Percentiles rank a stretch among this genome's conserved stretches.
phyloP scores from a whole-genome alignment of 2,329 filamentous ascomycete species.

The Dactylellina cionopaga region DNA sequence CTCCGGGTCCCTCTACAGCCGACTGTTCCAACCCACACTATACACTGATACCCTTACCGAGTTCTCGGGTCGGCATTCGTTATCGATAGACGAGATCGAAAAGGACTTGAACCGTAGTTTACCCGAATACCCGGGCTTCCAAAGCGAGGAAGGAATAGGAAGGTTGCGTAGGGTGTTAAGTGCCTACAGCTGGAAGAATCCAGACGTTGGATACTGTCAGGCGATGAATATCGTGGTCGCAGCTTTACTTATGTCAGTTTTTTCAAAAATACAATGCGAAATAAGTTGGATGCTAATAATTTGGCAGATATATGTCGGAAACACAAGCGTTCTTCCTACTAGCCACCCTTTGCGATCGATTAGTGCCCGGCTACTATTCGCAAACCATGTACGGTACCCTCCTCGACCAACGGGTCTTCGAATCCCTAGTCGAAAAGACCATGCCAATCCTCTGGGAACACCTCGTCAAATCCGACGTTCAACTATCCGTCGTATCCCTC shows the following conservation, averaged over 20 bases:
- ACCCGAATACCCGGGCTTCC: slow-evolving; percentile 96
- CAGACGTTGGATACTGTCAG: slow-evolving; percentile 96
- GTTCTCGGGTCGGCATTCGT: slow-evolving; percentile 83
- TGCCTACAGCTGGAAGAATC: slow-evolving; percentile 96
- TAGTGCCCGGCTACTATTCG: slow-evolving; percentile 96
- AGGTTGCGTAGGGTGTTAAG: slow-evolving; percentile 89
- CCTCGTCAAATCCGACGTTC: slow-evolving; percentile 94
- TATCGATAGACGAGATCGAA: slow-evolving; percentile 98
- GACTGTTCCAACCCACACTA: slow-evolving; percentile 83
- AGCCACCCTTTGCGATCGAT: slow-evolving; percentile 87
- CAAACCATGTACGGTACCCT: slow-evolving; percentile 99
- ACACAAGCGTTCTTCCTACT: slow-evolving; percentile 93
- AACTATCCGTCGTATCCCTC: slow-evolving; percentile 94
- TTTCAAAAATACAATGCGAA: neutral
- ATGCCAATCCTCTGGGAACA: slow-evolving; percentile 99
- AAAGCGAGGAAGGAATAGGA: slow-evolving; percentile 93
- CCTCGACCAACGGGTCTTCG: slow-evolving; percentile 95
- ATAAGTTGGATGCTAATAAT: slow-evolving; percentile 48
- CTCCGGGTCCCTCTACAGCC: slow-evolving; percentile 87
- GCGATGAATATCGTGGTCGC: slow-evolving; percentile 99
- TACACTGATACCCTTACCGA: slow-evolving; percentile 86
- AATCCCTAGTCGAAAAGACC: slow-evolving; percentile 96
- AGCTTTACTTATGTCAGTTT: slow-evolving; percentile 82
- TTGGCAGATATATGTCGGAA: slow-evolving; percentile 86
- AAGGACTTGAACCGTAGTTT: slow-evolving; percentile 97